phyloP scores from a whole-genome alignment of 805 yeast species.

The Candida sanyiensis region DNA sequence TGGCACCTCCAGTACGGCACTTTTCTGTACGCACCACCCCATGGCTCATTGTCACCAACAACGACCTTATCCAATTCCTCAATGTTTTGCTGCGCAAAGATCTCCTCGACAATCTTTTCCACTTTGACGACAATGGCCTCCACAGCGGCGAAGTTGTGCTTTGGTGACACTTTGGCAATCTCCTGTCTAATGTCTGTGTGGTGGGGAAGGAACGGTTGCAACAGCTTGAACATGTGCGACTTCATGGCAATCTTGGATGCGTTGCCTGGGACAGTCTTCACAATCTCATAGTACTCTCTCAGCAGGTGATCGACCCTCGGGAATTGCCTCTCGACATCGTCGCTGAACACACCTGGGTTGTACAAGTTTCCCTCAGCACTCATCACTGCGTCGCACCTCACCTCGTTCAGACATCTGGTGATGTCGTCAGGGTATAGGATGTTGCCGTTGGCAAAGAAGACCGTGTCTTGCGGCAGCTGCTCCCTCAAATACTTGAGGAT shows the following conservation, averaged over 20 bases:
- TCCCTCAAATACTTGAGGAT: constrained; percentile 69
- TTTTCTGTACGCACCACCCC: constrained; percentile 79
- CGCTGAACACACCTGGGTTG: constrained; percentile 84
- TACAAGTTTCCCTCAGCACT: constrained; percentile 93
- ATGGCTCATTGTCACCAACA: constrained; percentile 48
- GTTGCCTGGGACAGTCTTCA: constrained; percentile 34
- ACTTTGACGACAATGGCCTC: constrained; percentile 56
- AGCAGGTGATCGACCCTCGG: constrained; percentile 82
- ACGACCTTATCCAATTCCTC: constrained; percentile 49
- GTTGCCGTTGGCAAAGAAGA: constrained; percentile 92
- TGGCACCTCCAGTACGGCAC: constrained; percentile 97
- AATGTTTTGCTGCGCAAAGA: constrained; percentile 48
- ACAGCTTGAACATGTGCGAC: constrained; percentile 82
- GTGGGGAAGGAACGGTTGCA: constrained; percentile 71
- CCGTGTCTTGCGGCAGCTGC: constrained; percentile 71
- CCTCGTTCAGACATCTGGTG: constrained; percentile 54
- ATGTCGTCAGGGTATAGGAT: constrained; percentile 86
- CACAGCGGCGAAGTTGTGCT: constrained; percentile 42
- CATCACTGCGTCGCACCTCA: constrained; percentile 89
- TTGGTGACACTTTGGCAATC: constrained; percentile 50
- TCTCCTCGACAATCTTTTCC: constrained; percentile 56
- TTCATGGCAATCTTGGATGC: constrained; percentile 85
- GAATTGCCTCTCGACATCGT: constrained; percentile 60
- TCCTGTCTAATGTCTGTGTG: constrained; percentile 75
- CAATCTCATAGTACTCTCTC: constrained; percentile 85